Evolutionary conservation across 257 asterid species (phyloP).

Genomic region (Solanum neorickii): DNA sequence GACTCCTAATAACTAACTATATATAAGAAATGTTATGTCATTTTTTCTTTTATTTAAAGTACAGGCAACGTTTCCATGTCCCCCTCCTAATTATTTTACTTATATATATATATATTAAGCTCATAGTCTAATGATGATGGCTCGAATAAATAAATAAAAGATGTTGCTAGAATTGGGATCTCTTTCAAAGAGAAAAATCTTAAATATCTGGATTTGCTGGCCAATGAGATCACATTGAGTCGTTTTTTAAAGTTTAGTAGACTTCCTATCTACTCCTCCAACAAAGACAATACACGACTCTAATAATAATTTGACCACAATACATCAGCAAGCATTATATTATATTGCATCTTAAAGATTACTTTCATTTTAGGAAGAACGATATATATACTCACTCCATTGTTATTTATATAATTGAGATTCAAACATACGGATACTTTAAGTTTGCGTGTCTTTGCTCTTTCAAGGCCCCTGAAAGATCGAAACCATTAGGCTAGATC

Average conservation of each 20-base stretch:
- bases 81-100: neutral
- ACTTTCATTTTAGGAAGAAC: neutral
- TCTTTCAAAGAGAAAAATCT: neutral
- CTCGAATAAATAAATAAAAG: neutral
- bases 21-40: neutral
- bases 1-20: neutral
- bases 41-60: too few relatives aligned
- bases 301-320: neutral
- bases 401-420: too few relatives aligned
- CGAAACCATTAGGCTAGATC: too few relatives aligned
- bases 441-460: neutral
- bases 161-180: neutral
- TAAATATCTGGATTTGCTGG: neutral
- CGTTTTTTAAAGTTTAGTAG: neutral
- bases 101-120: neutral
- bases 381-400: neutral
- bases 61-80: neutral
- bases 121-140: neutral
- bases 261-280: neutral
- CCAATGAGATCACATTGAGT: neutral
- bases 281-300: neutral
- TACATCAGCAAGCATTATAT: neutral
- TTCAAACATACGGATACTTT: too few relatives aligned
- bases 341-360: neutral
- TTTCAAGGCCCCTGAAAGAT: too few relatives aligned